Evolutionary conservation across 208 protist genomes (phyloP), one percentile per base, ranked within the genome.

Genomic region (Leishmania mexicana): DNA sequence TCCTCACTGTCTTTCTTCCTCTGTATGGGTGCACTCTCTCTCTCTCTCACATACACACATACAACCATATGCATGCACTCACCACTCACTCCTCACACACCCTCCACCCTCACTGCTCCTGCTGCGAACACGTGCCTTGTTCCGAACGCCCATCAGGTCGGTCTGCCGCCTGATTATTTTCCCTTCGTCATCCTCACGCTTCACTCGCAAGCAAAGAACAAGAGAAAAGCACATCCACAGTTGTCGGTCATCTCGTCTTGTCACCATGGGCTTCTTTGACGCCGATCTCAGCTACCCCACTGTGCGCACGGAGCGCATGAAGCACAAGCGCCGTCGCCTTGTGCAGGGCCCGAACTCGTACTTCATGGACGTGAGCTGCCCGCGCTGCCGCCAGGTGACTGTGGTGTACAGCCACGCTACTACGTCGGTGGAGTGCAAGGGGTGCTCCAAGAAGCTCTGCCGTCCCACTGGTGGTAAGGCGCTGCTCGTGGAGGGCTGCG

Each of bases 351-450:
- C 99, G 78, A 99, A 99, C 96, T 99, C 97, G n/a, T 99, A 97
- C 95, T 99, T 99, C 94, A 98, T 99, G 96, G 99, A 99, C 78
- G 99, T 99, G 53, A 99, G 99, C 93, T 99, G 99, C 95, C 97
- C 96, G 64, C 95, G 97, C 72, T 99, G 99, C 93, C 96, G 91
- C 83, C 86, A 60, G 77, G 91, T 97, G 82, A 99, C 98, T 49
- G 96, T 97, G 75, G 98, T 99, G 67, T 99, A 99, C 98, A 98
- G 92, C 86, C 99, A 99, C 88, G 99, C 99, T 76, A 98, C 98
- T 75, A 99, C 95, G 31, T 91, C 98, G 71, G 99, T 99, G 68
- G 79, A 98, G 75, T 99, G 99, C 95, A 93, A 90, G 65, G 92
- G 93, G 68, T 99, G 99, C 95, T 90, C 89, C 60, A 98, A 94